phyloP scores from a whole-genome alignment of 768 basidiomycete genomes.

The Leccinum boreale region DNA sequence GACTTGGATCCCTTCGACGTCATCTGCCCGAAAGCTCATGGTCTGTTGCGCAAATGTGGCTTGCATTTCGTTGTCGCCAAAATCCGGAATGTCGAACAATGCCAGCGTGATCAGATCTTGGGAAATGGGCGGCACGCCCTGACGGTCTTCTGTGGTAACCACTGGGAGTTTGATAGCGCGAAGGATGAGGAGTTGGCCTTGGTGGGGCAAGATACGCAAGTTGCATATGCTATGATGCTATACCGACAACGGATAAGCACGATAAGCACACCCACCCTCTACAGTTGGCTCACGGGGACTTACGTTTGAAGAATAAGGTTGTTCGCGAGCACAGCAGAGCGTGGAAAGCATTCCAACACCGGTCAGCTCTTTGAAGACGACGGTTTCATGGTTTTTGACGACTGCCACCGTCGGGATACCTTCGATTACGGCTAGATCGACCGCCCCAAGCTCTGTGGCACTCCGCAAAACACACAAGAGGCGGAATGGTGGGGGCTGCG shows the following conservation, averaged over 20 bases:
- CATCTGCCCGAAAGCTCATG: conserved; percentile 30
- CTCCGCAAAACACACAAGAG: conserved; percentile 37
- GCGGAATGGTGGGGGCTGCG: conserved; percentile 40
- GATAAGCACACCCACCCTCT: conserved; percentile 3
- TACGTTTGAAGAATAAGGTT: conserved; percentile 25
- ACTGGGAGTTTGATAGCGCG: conserved; percentile 36
- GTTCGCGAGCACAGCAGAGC: conserved; percentile 39
- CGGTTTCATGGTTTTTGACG: conserved; percentile 38
- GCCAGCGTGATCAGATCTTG: conserved; percentile 29
- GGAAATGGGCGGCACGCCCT: conserved; percentile 16
- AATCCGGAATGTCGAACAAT: conserved; percentile 30
- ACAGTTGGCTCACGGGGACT: conserved; percentile 2
- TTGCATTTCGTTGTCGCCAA: conserved; percentile 28
- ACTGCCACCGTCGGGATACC: conserved; percentile 41
- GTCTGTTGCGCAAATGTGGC: conserved; percentile 26
- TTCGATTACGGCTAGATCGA: conserved; percentile 44
- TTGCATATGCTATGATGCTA: conserved; percentile 50
- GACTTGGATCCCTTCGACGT: conserved; percentile 34
- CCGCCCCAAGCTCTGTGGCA: conserved; percentile 33
- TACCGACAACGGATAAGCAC: conserved; percentile 7
- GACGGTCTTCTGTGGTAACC: background rate
- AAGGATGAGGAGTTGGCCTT: conserved; percentile 50
- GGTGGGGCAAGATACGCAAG: conserved; percentile 50
- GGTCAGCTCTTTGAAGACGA: conserved; percentile 42
- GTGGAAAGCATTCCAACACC: conserved; percentile 34